Evolutionary conservation across 495 filamentous ascomycete genomes (phyloP), one percentile per base, ranked within the genome.

Genomic region (Penicillium maclennaniae): DNA sequence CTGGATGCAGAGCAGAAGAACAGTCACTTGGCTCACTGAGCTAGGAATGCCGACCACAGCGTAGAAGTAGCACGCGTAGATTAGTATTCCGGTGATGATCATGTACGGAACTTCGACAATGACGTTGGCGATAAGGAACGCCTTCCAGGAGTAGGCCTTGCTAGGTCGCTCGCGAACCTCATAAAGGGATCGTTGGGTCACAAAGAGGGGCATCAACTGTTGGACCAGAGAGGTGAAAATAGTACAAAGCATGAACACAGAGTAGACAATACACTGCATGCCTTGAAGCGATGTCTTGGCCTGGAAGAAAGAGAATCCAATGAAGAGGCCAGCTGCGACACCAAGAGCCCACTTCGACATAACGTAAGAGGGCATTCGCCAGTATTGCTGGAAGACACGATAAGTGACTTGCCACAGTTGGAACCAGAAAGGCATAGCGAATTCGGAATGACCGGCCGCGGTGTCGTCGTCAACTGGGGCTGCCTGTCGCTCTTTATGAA

Each of bases 91-190:
- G 55, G 72, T 67, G 27, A 77, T 40, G 15, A 72, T 65, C 51
- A 76, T 71, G 62, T 72, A 80, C 2, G 78, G 77, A 21, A 78
- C 59, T 49, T 80, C 78, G 10, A 79, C 76, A 16, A 86, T 20
- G 61, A 91, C 80, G 47, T 83, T 80, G 45, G 79, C 78, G 16
- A 84, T 73, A 21, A 86, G 63, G 67, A 90, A 90, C 0, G 78
- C 81, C n/a, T 73, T 69, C 87, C 87, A 90, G 34, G 77, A 80
- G 67, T 92, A 92, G 10, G 81, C 78, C 50, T 84, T 87, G 50
- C 74, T 79, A 14, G 79, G 81, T 0, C 79, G 74, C 66, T 92
- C 88, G 20, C 88, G 82, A 10, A 81, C 79, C 55, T 84, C 75
- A 66, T 85, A 91, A 0, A 90, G 70, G 4, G 79, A 75, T 1